Evolutionary conservation across 371 early-diverging fungal genomes (phyloP), one percentile per base, ranked within the genome.

Genomic region (Mucor lusitanicus): DNA sequence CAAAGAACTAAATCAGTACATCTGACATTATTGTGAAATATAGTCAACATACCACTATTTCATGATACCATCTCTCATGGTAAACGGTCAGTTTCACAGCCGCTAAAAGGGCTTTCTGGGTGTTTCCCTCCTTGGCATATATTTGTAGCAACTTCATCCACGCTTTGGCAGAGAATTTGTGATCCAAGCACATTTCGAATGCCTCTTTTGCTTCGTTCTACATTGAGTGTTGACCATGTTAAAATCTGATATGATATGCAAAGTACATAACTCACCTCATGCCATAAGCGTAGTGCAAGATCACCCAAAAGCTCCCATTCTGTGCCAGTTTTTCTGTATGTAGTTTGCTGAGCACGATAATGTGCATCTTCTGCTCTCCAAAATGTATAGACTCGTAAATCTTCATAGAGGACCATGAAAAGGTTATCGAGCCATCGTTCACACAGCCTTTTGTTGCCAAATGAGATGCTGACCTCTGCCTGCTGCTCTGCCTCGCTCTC

Each of bases 401-500:
- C 98, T 72, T 95, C 97, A 69, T 95, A 98, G 42, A 98, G 79
- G 5, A 97, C 94, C 96, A 97, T 96, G 61, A 97, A 97, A 50
- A 96, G 81, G 75, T 96, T 95, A 75, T 98, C 98, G 67, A 98
- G 84, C 98, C 98, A 98, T 69, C 96, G 93, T 72, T 98, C 98
- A 70, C 98, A 98, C 30, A 98, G 87, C n/a, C 98, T 86, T 85
- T 98, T 97, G 82, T 92, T 92, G 58, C 91, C 88, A 75, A 94
- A 63, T 21, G 55, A 63, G n/a, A 63, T 39, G 17, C 23, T 54
- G 23, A 63, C 63, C 30, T 60, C 60, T 28, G 40, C 17, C 2
- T 44, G 28, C 13, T 27, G 42, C 27, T 60, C 46, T 30, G 19
- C 12, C n/a, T 60, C 61, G 40, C 42, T 28, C 12, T 25, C 23